These are phyloP conservation scores for Podaxis sp. DNA, from an alignment of 768 basidiomycete species.

Conservation along the genomic window DNA sequence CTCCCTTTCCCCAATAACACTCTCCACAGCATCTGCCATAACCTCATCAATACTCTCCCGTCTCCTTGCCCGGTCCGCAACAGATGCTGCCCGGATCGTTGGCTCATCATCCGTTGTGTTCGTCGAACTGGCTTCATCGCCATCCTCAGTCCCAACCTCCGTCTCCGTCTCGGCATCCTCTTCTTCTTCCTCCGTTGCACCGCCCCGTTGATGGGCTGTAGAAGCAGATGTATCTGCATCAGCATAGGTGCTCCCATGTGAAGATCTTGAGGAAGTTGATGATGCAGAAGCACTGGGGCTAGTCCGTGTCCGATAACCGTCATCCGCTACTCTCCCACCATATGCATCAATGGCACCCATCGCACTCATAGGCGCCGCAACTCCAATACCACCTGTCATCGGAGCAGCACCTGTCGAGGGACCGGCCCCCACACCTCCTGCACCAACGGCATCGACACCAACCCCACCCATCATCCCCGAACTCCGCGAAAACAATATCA, in stretches of 20 bases:
- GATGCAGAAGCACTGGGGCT: neutral
- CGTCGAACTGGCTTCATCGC: slow-evolving; percentile 16
- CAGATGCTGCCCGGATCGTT: slow-evolving; percentile 56
- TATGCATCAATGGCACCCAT: slow-evolving; percentile 60
- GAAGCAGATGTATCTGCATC: neutral
- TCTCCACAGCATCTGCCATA: slow-evolving; percentile 1
- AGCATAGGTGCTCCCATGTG: neutral
- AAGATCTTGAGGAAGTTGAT: neutral
- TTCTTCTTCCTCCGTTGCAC: neutral
- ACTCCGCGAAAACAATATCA: slow-evolving; percentile 62
- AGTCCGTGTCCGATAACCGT: neutral
- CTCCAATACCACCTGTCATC: neutral
- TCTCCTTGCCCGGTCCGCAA: slow-evolving; percentile 24
- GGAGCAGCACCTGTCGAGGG: neutral
- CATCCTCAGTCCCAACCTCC: slow-evolving; percentile 42
- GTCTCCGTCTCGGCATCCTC: slow-evolving; percentile 35
- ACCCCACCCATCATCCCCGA: slow-evolving; percentile 4
- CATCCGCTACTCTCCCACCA: slow-evolving; percentile 40
- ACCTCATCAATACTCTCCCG: slow-evolving; percentile 21
- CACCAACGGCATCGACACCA: neutral
- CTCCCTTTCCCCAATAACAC: neutral
- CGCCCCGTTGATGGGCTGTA: neutral
- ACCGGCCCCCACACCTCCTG: neutral
- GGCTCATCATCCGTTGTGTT: slow-evolving; percentile 77
- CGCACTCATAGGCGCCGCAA: slow-evolving; percentile 27